Evolutionary conservation across 2,329 filamentous ascomycete species (phyloP), one percentile per base, ranked within the genome.

Genomic region (Cladosporium cucumerinum): DNA sequence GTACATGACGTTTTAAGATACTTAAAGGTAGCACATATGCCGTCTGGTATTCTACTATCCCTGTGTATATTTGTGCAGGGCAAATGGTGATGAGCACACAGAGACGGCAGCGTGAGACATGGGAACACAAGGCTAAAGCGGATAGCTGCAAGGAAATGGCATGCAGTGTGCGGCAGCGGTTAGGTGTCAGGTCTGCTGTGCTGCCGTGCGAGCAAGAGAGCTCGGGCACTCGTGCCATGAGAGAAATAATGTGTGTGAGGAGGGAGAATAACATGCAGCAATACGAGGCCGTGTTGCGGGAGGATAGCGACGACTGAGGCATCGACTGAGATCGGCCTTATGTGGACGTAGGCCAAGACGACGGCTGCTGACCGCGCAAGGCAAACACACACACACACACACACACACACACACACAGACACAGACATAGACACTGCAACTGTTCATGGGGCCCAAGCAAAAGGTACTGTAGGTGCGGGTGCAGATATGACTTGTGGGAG

Each of bases 21-120:
- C 32, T n/a, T 36, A 21, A 4, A 34, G 1, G 54, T 23, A 39
- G 32, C 14, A 57, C 54, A 32, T 34, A 57, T 36, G n/a, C 32
- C 54, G 32, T 57, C 21, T 39, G 6, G 3, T 57, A 57, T 25
- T 39, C 16, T 16, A 6, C 7, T 5, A 57, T 57, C 54, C 54
- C 32, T 57, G 54, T 57, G 32, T 57, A 57, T 57, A 36, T 36
- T 57, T 57, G 54, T 39, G 32, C 23, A 23, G 16, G 28, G 54
- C 32, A 23, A 57, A 10, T 39, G 23, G 21, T 23, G 32, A 21
- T 39, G 54, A 36, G n/a, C 32, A 21, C 54, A 32, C 54, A 23
- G 30, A 26, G 54, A 57, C 54, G 54, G 54, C 54, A 57, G 54
- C 32, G n/a, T 57, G 54, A 57, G 54, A 39, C 54, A 57, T 25